These are phyloP conservation scores for Lithohypha guttulata DNA, from an alignment of 2,329 filamentous ascomycete species.

Conservation along the genomic window DNA sequence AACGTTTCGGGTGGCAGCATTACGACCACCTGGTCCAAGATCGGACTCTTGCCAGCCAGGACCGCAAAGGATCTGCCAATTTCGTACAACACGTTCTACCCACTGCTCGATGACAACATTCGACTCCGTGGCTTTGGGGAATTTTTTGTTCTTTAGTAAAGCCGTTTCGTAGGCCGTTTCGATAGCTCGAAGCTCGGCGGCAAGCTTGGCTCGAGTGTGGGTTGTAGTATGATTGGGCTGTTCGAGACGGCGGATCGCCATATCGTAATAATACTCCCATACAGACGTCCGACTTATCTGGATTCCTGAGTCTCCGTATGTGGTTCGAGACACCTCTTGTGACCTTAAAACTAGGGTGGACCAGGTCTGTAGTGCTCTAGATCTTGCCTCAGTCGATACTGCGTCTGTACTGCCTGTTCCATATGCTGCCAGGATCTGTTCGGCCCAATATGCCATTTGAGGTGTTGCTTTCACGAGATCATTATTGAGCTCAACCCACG, in stretches of 20 bases:
- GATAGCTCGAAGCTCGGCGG: conserved; percentile 65
- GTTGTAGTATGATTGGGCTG: conserved; percentile 9
- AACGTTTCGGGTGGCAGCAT: conserved; percentile 61
- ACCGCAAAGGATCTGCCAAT: conserved; percentile 76
- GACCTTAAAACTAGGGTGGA: conserved; percentile 20
- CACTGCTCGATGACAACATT: conserved; percentile 74
- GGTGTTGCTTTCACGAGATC: conserved; percentile 39
- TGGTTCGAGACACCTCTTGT: conserved; percentile 12
- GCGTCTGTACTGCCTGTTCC: conserved; percentile 29
- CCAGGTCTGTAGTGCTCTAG: conserved; percentile 41
- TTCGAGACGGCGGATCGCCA: conserved; percentile 55
- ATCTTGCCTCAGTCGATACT: conserved; percentile 24
- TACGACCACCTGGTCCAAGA: conserved; percentile 69
- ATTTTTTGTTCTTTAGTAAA: conserved; percentile 66
- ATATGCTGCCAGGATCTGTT: conserved; percentile 63
- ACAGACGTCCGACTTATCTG: conserved; percentile 49
- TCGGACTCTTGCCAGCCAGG: conserved; percentile 70
- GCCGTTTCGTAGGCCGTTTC: conserved; percentile 71
- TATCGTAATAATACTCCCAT: conserved; percentile 77
- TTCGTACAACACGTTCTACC: conserved; percentile 65
- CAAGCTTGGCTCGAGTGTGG: conserved; percentile 49
- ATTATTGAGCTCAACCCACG: conserved; percentile 42
- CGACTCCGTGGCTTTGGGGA: conserved; percentile 71
- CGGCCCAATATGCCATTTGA: conserved; percentile 67
- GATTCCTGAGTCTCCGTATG: conserved; percentile 16